phyloP scores from a whole-genome alignment of 2,329 filamentous ascomycete species.

The Pseudopithomyces chartarum region DNA sequence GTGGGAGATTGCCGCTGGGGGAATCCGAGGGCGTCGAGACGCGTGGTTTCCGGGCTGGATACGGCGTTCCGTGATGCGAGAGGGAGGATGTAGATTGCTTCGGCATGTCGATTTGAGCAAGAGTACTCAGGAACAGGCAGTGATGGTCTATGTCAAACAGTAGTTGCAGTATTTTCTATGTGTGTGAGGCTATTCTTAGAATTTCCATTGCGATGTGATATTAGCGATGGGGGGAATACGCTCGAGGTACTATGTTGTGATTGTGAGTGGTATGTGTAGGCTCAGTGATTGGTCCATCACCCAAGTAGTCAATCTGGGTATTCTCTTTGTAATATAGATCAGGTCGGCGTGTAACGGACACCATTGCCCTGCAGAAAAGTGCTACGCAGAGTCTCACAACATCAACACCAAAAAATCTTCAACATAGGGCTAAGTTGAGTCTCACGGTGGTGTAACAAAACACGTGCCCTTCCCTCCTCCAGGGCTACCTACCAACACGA shows the following conservation, averaged over 20 bases:
- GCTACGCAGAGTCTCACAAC: not conserved
- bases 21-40: no score
- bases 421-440: not conserved
- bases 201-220: not conserved
- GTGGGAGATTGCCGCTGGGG: not conserved
- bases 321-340: constrained; percentile 14
- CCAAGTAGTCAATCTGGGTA: constrained; percentile 24
- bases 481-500: not conserved
- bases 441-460: not conserved
- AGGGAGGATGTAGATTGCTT: not conserved
- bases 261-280: constrained; percentile 14
- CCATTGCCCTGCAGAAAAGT: not conserved
- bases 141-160: constrained; percentile 17
- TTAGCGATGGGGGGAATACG: constrained; percentile 13
- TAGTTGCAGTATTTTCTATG: not conserved
- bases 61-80: not conserved
- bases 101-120: not conserved
- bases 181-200: constrained; percentile 21
- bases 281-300: constrained; percentile 24
- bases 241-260: constrained; percentile 24
- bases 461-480: not conserved
- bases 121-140: not conserved
- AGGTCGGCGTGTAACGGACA: constrained; percentile 10
- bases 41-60: not conserved
- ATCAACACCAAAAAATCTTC: not conserved